A percentile compares a stretch with the other conserved stretches of the same genome.
These are phyloP conservation scores for Trichoderma hamatum DNA, from an alignment of 2,329 filamentous ascomycete species.

Conservation along the genomic window DNA sequence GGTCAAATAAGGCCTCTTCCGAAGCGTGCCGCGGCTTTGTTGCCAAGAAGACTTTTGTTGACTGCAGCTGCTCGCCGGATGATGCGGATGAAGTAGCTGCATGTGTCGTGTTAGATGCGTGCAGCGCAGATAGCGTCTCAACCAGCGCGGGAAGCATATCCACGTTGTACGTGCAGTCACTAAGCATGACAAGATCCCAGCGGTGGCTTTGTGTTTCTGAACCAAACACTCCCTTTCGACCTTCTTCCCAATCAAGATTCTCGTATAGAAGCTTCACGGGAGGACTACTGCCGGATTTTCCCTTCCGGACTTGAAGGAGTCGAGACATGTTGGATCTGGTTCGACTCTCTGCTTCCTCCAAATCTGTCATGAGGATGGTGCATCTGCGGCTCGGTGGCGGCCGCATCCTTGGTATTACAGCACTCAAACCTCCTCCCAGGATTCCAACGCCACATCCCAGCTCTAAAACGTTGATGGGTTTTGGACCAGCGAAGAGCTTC, in stretches of 20 bases:
- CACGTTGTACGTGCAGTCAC: conserved; percentile 65
- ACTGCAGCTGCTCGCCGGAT: conserved; percentile 28
- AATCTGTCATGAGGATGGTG: conserved; percentile 58
- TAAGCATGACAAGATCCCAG: conserved; percentile 60
- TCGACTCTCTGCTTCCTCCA: conserved; percentile 56
- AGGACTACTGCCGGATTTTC: not conserved
- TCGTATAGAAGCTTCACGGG: conserved; percentile 50
- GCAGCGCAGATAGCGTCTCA: conserved; percentile 55
- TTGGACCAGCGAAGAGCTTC: conserved; percentile 34
- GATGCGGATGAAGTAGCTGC: conserved; percentile 17
- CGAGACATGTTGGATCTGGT: conserved; percentile 51
- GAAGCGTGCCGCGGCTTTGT: conserved; percentile 61
- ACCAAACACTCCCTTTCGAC: conserved; percentile 50
- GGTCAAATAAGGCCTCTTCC: conserved; percentile 52
- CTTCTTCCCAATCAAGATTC: conserved; percentile 61
- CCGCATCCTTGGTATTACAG: conserved; percentile 37
- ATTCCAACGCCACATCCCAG: conserved; percentile 61
- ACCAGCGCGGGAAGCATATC: conserved; percentile 59
- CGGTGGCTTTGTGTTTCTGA: conserved; percentile 40
- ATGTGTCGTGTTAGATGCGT: conserved; percentile 41
- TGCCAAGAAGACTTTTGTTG: conserved; percentile 54
- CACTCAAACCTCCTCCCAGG: conserved; percentile 54
- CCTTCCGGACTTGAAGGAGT: conserved; percentile 29
- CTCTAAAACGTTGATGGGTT: conserved; percentile 52
- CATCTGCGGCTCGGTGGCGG: conserved; percentile 29